phyloP scores from a whole-genome alignment of 352 stramenopile species.

The Phytophthora fragariaefolia region DNA sequence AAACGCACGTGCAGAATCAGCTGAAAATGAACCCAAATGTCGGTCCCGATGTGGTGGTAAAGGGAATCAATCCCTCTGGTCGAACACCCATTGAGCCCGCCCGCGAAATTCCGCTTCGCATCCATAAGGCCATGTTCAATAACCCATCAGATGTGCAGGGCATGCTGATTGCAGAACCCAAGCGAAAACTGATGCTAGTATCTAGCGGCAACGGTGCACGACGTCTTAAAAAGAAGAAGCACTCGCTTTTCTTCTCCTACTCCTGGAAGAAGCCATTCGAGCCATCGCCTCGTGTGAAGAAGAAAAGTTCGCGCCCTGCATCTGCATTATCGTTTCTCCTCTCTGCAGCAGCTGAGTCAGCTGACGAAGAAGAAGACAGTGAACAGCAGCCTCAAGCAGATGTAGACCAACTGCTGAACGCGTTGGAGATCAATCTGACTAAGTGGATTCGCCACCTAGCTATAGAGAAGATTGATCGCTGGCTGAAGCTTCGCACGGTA shows the following conservation, averaged over 20 bases:
- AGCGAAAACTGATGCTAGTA: slow-evolving; percentile 84
- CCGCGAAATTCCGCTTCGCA: slow-evolving; percentile 72
- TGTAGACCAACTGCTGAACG: slow-evolving; percentile 53
- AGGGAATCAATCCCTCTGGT: slow-evolving; percentile 39
- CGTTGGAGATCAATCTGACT: slow-evolving; percentile 50
- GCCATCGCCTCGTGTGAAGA: slow-evolving; percentile 68
- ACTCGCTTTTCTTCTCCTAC: slow-evolving; percentile 76
- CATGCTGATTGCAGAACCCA: slow-evolving; percentile 79
- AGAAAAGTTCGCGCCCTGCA: slow-evolving; percentile 68
- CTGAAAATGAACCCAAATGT: slow-evolving; percentile 51
- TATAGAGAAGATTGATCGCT: slow-evolving; percentile 70
- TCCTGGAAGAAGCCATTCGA: slow-evolving; percentile 86
- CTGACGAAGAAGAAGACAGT: slow-evolving; percentile 73
- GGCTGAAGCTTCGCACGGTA: slow-evolving; percentile 79
- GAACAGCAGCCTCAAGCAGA: slow-evolving; percentile 77
- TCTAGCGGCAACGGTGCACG: slow-evolving; percentile 67
- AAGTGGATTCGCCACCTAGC: slow-evolving; percentile 72
- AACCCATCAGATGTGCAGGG: slow-evolving; percentile 76
- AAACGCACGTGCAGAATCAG: slow-evolving; percentile 60
- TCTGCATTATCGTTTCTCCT: slow-evolving; percentile 85
- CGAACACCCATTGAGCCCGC: slow-evolving; percentile 48
- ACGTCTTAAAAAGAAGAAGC: slow-evolving; percentile 89
- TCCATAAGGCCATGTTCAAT: slow-evolving; percentile 90
- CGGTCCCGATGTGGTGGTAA: slow-evolving; percentile 27
- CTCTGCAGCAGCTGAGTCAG: slow-evolving; percentile 70